Conservation (phyloP, 1,284 basidiomycete species). For the Bjerkandera adusta region DNA sequence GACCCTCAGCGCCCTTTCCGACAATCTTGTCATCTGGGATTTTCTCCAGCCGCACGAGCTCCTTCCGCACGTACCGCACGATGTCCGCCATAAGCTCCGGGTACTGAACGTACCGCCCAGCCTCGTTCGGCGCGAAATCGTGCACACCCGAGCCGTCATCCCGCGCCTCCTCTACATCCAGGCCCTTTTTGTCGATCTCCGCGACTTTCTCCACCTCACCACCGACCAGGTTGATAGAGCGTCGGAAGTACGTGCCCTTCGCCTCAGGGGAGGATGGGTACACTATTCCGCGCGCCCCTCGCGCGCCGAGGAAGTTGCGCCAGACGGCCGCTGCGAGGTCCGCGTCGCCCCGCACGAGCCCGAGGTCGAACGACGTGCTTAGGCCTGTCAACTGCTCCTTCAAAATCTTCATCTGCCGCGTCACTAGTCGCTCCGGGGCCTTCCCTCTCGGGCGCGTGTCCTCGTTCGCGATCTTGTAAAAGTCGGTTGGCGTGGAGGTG, state of each 20-base stretch:
- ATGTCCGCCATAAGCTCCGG: conserved; percentile 76
- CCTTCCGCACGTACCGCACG: conserved; percentile 77
- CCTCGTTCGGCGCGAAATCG: conserved; percentile 61
- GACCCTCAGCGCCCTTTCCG: conserved; percentile 27
- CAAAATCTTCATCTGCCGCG: conserved; percentile 89
- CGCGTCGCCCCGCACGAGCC: conserved; percentile 69
- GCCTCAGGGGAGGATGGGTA: conserved; percentile 34
- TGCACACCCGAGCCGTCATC: conserved; percentile 74
- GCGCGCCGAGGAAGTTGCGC: conserved; percentile 87
- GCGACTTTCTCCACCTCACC: conserved; percentile 56
- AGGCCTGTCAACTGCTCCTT: conserved; percentile 92
- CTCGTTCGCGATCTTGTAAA: conserved; percentile 47
- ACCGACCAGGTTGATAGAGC: conserved; percentile 65
- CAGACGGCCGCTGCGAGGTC: conserved; percentile 88
- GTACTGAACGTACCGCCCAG: conserved; percentile 69
- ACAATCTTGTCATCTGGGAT: conserved; percentile 74
- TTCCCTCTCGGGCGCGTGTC: conserved; percentile 37
- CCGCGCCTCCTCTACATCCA: conserved; percentile 53
- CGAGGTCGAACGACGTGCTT: conserved; percentile 80
- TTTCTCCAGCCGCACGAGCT: conserved; percentile 71
- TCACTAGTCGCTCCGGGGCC: conserved; percentile 80
- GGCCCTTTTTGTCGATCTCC: conserved; percentile 44
- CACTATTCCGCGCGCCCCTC: conserved; percentile 67
- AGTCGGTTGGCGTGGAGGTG: conserved; percentile 38
- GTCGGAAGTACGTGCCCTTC: conserved; percentile 40